These are phyloP conservation scores for Neoboletus magnificus DNA, from an alignment of 768 basidiomycete species.

Conservation along the genomic window DNA sequence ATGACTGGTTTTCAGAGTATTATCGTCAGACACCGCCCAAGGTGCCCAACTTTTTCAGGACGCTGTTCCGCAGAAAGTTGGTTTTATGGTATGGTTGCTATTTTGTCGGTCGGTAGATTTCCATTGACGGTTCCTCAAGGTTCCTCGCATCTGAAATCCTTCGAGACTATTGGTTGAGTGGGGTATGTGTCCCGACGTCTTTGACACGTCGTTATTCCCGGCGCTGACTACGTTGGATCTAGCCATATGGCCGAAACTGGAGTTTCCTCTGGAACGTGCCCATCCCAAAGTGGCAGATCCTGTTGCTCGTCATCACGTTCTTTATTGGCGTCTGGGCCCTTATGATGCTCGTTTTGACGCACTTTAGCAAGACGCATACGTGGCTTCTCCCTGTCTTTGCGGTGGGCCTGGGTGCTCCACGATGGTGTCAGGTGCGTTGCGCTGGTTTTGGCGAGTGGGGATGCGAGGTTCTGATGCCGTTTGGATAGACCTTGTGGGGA, in stretches of 20 bases:
- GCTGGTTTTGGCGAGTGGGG: not conserved
- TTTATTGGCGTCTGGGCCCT: constrained; percentile 85
- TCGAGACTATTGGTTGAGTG: constrained; percentile 90
- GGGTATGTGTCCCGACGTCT: constrained; percentile 45
- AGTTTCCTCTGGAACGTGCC: constrained; percentile 85
- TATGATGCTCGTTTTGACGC: constrained; percentile 70
- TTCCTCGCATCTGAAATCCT: constrained; percentile 90
- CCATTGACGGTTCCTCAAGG: constrained; percentile 21
- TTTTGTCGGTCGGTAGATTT: not conserved
- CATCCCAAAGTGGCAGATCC: constrained; percentile 79
- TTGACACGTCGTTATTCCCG: not conserved
- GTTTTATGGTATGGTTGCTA: constrained; percentile 64
- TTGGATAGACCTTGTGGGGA: constrained; percentile 81
- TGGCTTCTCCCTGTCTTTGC: constrained; percentile 95
- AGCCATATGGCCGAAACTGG: constrained; percentile 96
- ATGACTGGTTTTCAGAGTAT: constrained; percentile 52
- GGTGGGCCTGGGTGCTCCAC: constrained; percentile 87
- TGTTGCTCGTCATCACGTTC: constrained; percentile 76
- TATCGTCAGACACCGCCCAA: constrained; percentile 92
- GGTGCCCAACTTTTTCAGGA: constrained; percentile 88
- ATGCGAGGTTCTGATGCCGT: not conserved
- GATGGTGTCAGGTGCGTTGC: constrained; percentile 83
- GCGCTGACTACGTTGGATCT: constrained; percentile 12
- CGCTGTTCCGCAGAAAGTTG: constrained; percentile 85
- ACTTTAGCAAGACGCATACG: constrained; percentile 91